Evolutionary conservation across 805 yeast species (phyloP).

Genomic region (Starmerella sirachaensis): DNA sequence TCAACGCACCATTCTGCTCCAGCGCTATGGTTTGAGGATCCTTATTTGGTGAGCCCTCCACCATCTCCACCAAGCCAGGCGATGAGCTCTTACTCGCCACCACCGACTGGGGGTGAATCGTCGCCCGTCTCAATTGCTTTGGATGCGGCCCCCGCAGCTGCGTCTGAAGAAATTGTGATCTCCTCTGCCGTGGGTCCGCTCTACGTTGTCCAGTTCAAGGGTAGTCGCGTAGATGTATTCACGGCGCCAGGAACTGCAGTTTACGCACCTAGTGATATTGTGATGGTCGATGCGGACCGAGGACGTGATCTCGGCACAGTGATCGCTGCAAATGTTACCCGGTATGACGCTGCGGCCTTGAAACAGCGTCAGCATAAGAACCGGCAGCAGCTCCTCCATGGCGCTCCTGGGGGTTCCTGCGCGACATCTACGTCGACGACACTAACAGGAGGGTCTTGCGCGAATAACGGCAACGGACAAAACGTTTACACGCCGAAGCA

Average conservation of each 20-base stretch:
- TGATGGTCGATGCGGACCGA: slow-evolving; percentile 74
- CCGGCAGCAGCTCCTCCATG: slow-evolving; percentile 50
- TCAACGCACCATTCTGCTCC: background rate
- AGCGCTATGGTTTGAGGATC: slow-evolving; percentile 11
- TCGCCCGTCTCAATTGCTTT: background rate
- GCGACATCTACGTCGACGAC: slow-evolving; percentile 6
- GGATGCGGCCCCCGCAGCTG: background rate
- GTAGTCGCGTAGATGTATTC: slow-evolving; percentile 69
- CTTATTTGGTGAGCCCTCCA: slow-evolving; percentile 16
- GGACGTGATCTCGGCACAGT: slow-evolving; percentile 68
- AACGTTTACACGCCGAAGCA: slow-evolving; percentile 57
- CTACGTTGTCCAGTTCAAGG: slow-evolving; percentile 62
- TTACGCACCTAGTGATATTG: slow-evolving; percentile 46
- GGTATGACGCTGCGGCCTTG: slow-evolving; percentile 56
- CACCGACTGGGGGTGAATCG: slow-evolving; percentile 1
- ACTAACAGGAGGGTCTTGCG: background rate
- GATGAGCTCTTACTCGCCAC: slow-evolving; percentile 9
- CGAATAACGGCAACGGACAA: slow-evolving; percentile 25
- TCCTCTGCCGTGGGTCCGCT: slow-evolving; percentile 29
- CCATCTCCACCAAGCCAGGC: slow-evolving; percentile 7
- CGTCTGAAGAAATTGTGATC: slow-evolving; percentile 10
- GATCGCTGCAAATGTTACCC: slow-evolving; percentile 42
- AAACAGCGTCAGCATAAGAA: slow-evolving; percentile 57
- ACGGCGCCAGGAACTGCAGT: slow-evolving; percentile 39
- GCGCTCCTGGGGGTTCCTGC: slow-evolving; percentile 26